phyloP scores from a whole-genome alignment of 208 protist genomes.

The Wallacemonas sp. region DNA sequence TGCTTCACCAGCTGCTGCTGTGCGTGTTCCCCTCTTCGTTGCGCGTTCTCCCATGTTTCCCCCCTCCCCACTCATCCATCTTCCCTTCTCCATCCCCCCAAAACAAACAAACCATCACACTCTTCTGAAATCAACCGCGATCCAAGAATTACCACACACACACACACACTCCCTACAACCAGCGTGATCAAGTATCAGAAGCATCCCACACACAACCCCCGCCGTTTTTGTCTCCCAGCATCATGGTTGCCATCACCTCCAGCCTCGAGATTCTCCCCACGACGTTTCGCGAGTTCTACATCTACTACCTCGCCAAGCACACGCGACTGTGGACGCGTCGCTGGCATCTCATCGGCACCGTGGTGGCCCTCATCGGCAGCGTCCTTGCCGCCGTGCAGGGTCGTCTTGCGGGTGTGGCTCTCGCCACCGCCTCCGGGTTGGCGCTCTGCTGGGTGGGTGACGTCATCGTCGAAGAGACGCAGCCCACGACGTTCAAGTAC shows the following conservation, averaged over 20 bases:
- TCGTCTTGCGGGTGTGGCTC: conserved; percentile 16
- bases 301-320: conserved; percentile 44
- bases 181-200: too few relatives aligned
- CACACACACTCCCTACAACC: too few relatives aligned
- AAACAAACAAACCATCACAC: too few relatives aligned
- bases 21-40: too few relatives aligned
- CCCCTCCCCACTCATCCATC: too few relatives aligned
- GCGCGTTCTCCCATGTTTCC: too few relatives aligned
- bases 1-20: too few relatives aligned
- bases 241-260: conserved; percentile 14
- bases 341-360: conserved; percentile 33
- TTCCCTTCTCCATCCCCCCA: too few relatives aligned
- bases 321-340: conserved; percentile 23
- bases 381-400: conserved; percentile 16
- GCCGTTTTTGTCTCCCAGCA: too few relatives aligned
- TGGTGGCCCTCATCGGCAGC: conserved; percentile 29
- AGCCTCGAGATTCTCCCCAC: conserved; percentile 18
- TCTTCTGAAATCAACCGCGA: too few relatives aligned
- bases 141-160: too few relatives aligned
- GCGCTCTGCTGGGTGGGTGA: conserved; percentile 52
- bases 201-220: too few relatives aligned
- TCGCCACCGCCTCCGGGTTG: conserved; percentile 25
- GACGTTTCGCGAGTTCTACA: conserved; percentile 42
- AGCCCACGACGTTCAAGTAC: conserved; percentile 50
- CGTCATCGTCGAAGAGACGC: conserved; percentile 29